A percentile compares a stretch with the other conserved stretches of the same genome.
These are phyloP conservation scores for Rhynchospora pubera DNA, from an alignment of 176 grass and related monocot species.

Conservation along the genomic window DNA sequence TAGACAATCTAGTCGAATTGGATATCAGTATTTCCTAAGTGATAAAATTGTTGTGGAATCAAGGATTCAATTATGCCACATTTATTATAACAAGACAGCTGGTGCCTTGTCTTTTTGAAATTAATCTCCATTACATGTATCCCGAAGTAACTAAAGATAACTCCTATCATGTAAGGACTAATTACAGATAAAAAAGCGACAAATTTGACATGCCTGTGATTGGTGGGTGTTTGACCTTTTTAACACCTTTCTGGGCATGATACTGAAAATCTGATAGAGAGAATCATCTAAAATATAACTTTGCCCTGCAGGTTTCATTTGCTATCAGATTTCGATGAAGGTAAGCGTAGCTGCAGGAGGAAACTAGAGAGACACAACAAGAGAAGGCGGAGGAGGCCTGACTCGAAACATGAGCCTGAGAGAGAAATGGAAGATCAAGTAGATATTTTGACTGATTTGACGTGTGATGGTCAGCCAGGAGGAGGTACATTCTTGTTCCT, in stretches of 20 bases:
- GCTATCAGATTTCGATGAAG: constrained; percentile 91
- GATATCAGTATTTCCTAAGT: neutral
- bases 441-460: constrained; percentile 46
- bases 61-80: neutral
- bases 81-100: neutral
- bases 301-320: constrained; percentile 71
- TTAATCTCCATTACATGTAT: neutral
- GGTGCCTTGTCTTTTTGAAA: neutral
- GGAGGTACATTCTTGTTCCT: constrained; percentile 39
- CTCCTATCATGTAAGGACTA: neutral
- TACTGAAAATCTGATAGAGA: neutral
- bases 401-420: constrained; percentile 49
- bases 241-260: neutral
- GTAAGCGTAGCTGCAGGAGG: constrained; percentile 95
- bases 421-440: constrained; percentile 56
- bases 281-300: neutral
- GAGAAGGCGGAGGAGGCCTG: constrained; percentile 72
- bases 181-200: neutral
- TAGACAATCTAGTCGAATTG: neutral
- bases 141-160: neutral
- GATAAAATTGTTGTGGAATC: neutral
- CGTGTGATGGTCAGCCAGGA: constrained; percentile 34
- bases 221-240: neutral
- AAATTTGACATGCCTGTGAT: neutral
- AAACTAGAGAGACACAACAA: constrained; percentile 94